Conservation (phyloP, 225 moss, liverwort and hornwort species). For the Pseudoscleropodium purum region DNA sequence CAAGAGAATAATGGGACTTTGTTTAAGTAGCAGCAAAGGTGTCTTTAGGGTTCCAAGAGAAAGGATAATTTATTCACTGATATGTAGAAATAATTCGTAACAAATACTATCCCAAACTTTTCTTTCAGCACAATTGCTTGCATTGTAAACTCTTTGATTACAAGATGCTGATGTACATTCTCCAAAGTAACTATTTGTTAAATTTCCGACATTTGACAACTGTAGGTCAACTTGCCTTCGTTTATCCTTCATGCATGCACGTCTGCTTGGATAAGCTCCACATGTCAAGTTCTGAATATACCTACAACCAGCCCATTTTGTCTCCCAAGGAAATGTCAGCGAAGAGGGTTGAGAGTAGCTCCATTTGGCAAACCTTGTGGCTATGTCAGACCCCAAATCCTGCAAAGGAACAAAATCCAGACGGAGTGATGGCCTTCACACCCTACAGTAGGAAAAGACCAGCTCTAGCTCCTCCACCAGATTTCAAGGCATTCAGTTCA, state of each 20-base stretch:
- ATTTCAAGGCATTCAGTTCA: not conserved
- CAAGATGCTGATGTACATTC: not conserved
- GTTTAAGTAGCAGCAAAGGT: not conserved
- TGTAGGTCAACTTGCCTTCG: not conserved
- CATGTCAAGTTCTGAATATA: not conserved
- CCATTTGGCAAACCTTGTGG: not conserved
- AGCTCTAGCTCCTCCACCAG: not conserved
- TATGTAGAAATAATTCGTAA: not conserved
- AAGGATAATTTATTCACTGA: not conserved
- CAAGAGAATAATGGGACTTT: no score
- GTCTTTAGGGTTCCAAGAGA: not conserved
- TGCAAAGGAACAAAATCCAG: not conserved
- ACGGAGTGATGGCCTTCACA: no score
- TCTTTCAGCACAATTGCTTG: not conserved
- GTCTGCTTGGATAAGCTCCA: not conserved
- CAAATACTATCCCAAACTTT: not conserved
- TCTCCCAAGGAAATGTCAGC: not conserved
- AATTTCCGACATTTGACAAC: not conserved
- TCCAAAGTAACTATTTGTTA: not conserved
- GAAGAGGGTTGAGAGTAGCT: not conserved
- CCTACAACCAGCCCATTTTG: not conserved
- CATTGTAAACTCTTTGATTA: not conserved
- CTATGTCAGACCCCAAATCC: not conserved
- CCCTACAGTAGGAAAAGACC: not conserved
- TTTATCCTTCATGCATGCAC: not conserved